Base-by-base conservation (phyloP, 129 eudicot genomes). In the Cynara cardunculus region DNA sequence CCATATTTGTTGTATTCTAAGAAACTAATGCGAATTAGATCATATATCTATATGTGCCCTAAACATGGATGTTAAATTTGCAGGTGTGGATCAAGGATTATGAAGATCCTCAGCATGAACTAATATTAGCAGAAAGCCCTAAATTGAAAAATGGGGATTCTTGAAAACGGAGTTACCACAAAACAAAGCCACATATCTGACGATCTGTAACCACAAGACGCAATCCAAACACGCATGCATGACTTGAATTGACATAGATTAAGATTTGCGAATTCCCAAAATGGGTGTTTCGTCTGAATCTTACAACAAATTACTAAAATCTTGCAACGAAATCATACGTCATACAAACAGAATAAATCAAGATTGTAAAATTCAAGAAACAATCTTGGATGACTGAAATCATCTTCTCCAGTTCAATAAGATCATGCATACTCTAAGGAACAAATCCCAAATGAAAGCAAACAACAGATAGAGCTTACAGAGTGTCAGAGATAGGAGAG, bases 391-490 rank as follows among this genome's bases (percentile, higher is more conserved):
- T n/a, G 12, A 65, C n/a, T 67, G 34, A 73, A 73, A 81, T 65
- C 80, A 62, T 32, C 26, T 34, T 11, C 34, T 3, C 70, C 41
- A 71, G 32, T 64, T 8, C 41, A 73, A 37, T 75, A 53, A 32
- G 37, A 59, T 72, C 71, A 53, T 46, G 19, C 24, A 75, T 26
- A 69, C 32, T 71, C 77, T n/a, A 76, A 46, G 16, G 69, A 68
- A 31, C 39, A 75, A 41, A 65, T 14, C 21, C 22, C 7, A 75
- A 5, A n/a, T 41, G 49, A 76, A 32, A 70, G 16, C 12, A 72
- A 32, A 77, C 8, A 76, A 70, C 18, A 76, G 86, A 78, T 32
- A 77, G 77, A 70, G 73, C 86, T 83, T 61, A 83, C 86, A 77
- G 66, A 76, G 35, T 76, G 35, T 70, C 73, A 69, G 64, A 76